Base-by-base conservation (phyloP, 192 early-diverging fungal species). In the Podila epicladia region DNA sequence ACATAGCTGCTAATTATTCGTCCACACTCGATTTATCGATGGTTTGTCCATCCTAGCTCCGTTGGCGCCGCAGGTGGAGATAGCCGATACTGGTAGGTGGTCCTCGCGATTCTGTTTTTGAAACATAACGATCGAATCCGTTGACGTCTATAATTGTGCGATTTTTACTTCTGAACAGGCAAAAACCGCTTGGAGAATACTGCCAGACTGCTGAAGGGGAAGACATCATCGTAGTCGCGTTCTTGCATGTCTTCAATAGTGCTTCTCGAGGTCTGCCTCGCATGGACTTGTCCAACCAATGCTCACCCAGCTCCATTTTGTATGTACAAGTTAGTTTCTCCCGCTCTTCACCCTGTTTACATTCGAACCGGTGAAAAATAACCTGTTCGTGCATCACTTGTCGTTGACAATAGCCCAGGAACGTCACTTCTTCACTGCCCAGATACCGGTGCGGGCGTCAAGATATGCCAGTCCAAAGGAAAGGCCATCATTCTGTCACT, bases 401-500 rank as follows among this genome's bases (percentile, higher is more conserved):
- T 33, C 9, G 29, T 20, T 51, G 5, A 28, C 8, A 31, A 1
- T 60, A 80, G 76, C 62, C 82, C 85, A 8, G 91, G 90, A 58
- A 88, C 91, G n/a, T 83, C 82, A 1, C 74, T 93, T 24, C 86
- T 94, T 3, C 86, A 90, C 60, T 95, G 95, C 75, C 90, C 91
- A 9, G 69, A 85, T 20, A 86, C 94, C 63, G 93, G 88, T 22
- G 75, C 63, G 70, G 93, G 92, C 7, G 91, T 96, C 22, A 79
- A 86, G 58, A 75, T 82, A 24, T 95, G 95, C 73, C 95, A 96
- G 75, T 82, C 67, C 4, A 83, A 87, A 66, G 94, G 94, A 28
- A 94, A 94, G 73, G 89, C 88, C 6, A 74, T 95, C 12, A 63
- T 96, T 22, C 80, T 96, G 12, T 92, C 92, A 8, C 82, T 96